Evolutionary conservation across 148 eudicot species (phyloP).

Genomic region (Amaranthus palmeri): DNA sequence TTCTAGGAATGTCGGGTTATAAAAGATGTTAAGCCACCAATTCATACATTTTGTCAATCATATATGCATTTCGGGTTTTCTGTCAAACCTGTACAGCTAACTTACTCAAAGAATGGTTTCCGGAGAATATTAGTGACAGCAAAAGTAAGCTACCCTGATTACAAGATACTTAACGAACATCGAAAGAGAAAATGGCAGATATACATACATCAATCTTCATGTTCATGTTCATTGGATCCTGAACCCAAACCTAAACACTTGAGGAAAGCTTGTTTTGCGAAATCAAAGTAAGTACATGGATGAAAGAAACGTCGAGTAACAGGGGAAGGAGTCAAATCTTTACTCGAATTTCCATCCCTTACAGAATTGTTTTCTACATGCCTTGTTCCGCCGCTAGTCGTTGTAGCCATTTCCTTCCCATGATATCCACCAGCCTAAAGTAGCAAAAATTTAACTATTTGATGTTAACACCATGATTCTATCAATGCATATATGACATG

Average conservation of each 20-base stretch:
- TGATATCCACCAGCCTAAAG: conserved; percentile 30
- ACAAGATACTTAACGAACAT: not conserved
- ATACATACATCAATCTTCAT: conserved; percentile 24
- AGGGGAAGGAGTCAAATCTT: conserved; percentile 19
- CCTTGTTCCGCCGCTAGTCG: conserved; percentile 25
- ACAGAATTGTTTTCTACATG: conserved; percentile 29
- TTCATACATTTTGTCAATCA: not conserved
- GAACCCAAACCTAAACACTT: conserved; percentile 51
- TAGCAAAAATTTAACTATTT: not conserved
- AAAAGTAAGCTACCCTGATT: not conserved
- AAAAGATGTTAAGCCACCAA: not conserved
- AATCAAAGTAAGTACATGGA: conserved; percentile 44
- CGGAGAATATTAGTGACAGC: not conserved
- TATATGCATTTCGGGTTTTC: not conserved
- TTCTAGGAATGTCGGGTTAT: not conserved
- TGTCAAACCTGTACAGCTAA: conserved; percentile 16
- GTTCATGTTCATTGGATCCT: conserved; percentile 20
- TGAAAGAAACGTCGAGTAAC: conserved; percentile 28
- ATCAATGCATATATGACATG: not conserved
- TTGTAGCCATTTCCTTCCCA: conserved; percentile 22
- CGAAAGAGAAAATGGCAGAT: not conserved
- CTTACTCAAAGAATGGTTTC: not conserved
- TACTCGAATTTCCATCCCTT: conserved; percentile 29
- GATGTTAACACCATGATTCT: not conserved
- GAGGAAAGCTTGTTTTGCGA: conserved; percentile 64